Evolutionary conservation across 768 basidiomycete genomes (phyloP), one percentile per base, ranked within the genome.

Genomic region (Chalciporus sphaerocephalus): DNA sequence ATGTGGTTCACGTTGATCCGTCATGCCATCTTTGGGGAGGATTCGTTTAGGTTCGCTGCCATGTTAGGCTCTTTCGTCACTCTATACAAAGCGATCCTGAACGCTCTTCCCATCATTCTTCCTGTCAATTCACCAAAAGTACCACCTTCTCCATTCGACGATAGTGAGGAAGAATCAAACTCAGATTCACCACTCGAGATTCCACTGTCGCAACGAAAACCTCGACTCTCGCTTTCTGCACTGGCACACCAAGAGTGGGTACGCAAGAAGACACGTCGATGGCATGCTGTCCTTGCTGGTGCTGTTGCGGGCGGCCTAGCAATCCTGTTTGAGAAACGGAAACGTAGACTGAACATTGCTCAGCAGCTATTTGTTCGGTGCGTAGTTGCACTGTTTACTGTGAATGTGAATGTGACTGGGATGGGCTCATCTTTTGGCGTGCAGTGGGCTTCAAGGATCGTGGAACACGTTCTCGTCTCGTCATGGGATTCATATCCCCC

Each of bases 281-380:
- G 91, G 89, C 83, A 93, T 55, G 79, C 90, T 2, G 77, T 87
- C 0, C 53, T 88, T 15, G 91, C 92, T 2, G 92, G 92, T 8
- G 76, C 83, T 0, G 51, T 90, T 17, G 82, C 87, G 0, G 89
- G 89, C 12, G 81, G 78, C 2, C 47, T 86, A 3, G 83, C 83
- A 2, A 80, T 95, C 34, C 71, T 85, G 60, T 90, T 85, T 61
- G 92, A 93, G 70, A 89, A 80, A 60, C 72, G 69, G 50, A 74
- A 74, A 2, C 65, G 87, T 27, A 71, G 88, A 46, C 66, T 72
- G 13, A 76, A 78, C 15, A 86, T 93, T 51, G 86, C 86, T 0
- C 91, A 94, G 56, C 92, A 94, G 65, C 60, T 93, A 55, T 90
- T 95, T 67, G 92, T 95, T 41, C 80, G 92, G 90, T 83, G 46